phyloP scores from a whole-genome alignment of 164 flowering plant genomes.

The Vitis amurensis region DNA sequence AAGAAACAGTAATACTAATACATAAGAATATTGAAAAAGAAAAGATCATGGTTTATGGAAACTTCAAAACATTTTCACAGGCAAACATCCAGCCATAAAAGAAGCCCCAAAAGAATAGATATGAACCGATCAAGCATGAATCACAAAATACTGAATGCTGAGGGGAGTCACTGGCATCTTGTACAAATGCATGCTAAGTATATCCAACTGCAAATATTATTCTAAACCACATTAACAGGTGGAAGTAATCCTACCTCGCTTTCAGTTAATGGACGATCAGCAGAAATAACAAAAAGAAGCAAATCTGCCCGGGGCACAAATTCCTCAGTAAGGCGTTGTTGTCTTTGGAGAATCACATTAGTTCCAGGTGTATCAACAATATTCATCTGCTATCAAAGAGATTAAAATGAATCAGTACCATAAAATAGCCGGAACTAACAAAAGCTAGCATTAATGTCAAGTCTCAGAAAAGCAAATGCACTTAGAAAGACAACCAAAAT shows the following conservation, averaged over 20 bases:
- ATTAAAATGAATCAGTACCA: conserved; percentile 4
- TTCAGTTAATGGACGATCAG: conserved; percentile 93
- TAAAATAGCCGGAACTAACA: neutral
- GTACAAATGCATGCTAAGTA: too few species aligned
- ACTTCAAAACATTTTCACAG: too few species aligned
- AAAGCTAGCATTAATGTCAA: neutral
- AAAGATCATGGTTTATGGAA: too few species aligned
- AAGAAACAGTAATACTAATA: too few species aligned
- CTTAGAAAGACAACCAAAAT: neutral
- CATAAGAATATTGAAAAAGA: too few species aligned
- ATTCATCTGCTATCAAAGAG: conserved; percentile 61
- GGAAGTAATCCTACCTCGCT: conserved; percentile 70
- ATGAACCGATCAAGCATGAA: too few species aligned
- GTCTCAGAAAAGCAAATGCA: neutral
- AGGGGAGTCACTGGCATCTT: too few species aligned
- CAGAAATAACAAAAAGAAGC: conserved; percentile 90
- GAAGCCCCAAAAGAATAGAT: too few species aligned
- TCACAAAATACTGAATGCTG: too few species aligned
- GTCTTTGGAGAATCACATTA: conserved; percentile 95
- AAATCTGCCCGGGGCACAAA: conserved; percentile 97
- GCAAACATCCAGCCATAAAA: too few species aligned
- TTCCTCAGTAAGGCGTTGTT: conserved; percentile 95
- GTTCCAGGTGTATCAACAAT: conserved; percentile 98
- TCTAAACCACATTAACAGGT: conserved; percentile 1
- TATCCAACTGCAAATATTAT: too few species aligned